Conservation (phyloP, 371 early-diverging fungal species). For the Mortierella sp. region DNA sequence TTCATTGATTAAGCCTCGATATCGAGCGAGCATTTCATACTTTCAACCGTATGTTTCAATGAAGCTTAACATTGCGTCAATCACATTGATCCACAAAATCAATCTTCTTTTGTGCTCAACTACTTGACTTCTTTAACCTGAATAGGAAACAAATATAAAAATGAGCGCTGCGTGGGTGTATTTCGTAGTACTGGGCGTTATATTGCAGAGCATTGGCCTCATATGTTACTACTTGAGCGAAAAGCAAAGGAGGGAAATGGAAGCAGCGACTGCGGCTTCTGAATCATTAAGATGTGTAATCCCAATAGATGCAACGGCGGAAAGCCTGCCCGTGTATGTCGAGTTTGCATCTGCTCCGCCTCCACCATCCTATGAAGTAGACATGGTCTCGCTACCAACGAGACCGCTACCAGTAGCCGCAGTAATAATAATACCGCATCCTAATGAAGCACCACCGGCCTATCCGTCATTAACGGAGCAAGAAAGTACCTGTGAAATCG, state of each 20-base stretch:
- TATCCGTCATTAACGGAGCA: background rate
- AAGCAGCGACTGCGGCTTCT: constrained; percentile 5
- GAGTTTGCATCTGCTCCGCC: background rate
- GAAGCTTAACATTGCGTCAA: too few relatives aligned
- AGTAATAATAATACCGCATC: background rate
- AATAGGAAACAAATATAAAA: background rate
- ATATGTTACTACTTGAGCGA: constrained; percentile 22
- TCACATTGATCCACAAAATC: too few relatives aligned
- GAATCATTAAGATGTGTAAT: background rate
- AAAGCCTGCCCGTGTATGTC: constrained; percentile 11
- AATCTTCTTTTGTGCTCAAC: too few relatives aligned
- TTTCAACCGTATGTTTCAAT: too few relatives aligned
- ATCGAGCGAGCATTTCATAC: too few relatives aligned
- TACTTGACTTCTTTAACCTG: too few relatives aligned
- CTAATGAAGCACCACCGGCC: background rate
- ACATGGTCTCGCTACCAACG: background rate
- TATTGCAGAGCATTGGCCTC: background rate
- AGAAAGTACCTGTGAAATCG: background rate
- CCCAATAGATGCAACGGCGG: background rate
- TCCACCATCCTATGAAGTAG: constrained; percentile 9
- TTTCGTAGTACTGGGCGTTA: background rate
- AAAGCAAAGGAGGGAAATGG: constrained; percentile 4
- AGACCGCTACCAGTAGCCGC: background rate
- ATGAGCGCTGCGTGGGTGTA: background rate
- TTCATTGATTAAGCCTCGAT: too few relatives aligned